These are phyloP conservation scores for Leptodontidium sp. DNA, from an alignment of 2,329 filamentous ascomycete species.

Conservation along the genomic window DNA sequence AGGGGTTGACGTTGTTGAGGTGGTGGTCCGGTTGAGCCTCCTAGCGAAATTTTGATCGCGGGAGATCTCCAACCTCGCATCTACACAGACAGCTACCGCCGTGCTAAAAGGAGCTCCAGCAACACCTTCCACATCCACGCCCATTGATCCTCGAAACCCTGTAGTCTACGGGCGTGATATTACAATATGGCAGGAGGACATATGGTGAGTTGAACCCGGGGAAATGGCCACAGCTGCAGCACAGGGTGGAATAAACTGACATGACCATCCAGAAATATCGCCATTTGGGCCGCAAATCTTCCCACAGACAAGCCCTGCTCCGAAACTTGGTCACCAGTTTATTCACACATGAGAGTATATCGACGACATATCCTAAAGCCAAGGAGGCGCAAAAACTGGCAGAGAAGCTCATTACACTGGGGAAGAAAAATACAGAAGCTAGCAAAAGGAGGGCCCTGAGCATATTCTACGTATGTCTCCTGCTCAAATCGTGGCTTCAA, in stretches of 20 bases:
- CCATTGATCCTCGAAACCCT: background rate
- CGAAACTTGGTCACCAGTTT: constrained; percentile 96
- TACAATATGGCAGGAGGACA: constrained; percentile 18
- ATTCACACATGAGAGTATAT: constrained; percentile 90
- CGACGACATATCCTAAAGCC: constrained; percentile 94
- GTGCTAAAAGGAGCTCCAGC: background rate
- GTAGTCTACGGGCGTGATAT: background rate
- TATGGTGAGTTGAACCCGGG: constrained; percentile 15
- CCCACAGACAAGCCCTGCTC: constrained; percentile 90
- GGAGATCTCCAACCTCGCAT: constrained; percentile 19
- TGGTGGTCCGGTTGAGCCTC: constrained; percentile 24
- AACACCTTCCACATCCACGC: background rate
- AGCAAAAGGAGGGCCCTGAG: constrained; percentile 76
- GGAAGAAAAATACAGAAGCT: constrained; percentile 90
- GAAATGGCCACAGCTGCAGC: background rate
- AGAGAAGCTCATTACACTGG: constrained; percentile 92
- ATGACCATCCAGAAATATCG: constrained; percentile 71
- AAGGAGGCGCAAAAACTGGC: constrained; percentile 95
- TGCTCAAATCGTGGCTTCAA: background rate
- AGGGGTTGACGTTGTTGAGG: constrained; percentile 24
- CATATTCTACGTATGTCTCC: constrained; percentile 80
- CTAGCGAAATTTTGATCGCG: constrained; percentile 19
- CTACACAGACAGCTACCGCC: background rate
- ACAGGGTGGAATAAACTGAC: background rate
- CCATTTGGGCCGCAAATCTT: constrained; percentile 83